Evolutionary conservation across 2,329 filamentous ascomycete genomes (phyloP), one percentile per base, ranked within the genome.

Genomic region (Cryphonectria naterciae): DNA sequence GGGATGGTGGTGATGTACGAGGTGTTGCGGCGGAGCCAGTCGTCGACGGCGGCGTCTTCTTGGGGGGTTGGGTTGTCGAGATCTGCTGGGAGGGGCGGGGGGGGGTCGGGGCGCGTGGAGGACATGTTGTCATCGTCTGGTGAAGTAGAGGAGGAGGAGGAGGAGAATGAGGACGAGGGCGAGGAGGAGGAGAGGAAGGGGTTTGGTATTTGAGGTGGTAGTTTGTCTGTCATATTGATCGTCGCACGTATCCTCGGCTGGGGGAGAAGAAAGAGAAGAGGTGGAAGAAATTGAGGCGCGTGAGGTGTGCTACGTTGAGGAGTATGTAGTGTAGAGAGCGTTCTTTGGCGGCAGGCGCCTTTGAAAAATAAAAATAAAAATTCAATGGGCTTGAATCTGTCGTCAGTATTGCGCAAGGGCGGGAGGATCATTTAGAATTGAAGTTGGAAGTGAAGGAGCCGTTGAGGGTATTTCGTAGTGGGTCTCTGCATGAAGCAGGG

Each of bases 1-100:
- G 65, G 71, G 68, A 72, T 70, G 11, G 68, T 69, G 43, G 71
- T 68, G 46, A 72, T 25, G 69, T 72, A 72, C 19, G 43, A n/a
- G 43, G 25, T 62, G 63, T 72, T 70, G 68, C 71, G 68, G 65
- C 60, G 64, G 41, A 72, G 41, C 71, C 71, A 72, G 49, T 43
- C 28, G 52, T 70, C 66, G 62, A 72, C 62, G 62, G 71, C 68
- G n/a, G 64, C 35, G 43, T 67, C 68, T 32, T 72, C 71, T 11
- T 46, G 58, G 28, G 61, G 68, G 61, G 68, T 70, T 25, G 71
- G 71, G 54, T 65, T 37, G 71, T 72, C 68, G 46, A 72, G 65
- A n/a, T 60, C 58, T 25, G 66, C 56, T 19, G 71, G 71, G 32
- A 72, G 65, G 0, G 71, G 65, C 19, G 68, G 71, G 25, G 71